Base-by-base conservation (phyloP, 768 basidiomycete species). In the Psilocybe subaeruginosa region DNA sequence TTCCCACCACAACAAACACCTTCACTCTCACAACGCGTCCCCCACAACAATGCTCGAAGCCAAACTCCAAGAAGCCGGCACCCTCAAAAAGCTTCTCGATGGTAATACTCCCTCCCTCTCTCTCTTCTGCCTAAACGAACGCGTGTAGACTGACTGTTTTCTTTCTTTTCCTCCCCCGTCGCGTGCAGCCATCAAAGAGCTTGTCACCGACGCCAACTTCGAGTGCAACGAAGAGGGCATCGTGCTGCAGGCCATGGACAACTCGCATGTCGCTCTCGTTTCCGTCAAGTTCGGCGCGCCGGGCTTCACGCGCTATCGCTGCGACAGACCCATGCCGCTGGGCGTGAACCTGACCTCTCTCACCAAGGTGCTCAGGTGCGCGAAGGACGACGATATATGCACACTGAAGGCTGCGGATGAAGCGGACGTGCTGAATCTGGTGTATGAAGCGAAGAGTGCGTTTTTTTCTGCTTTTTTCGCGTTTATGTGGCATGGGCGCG, bases 261-360 rank as follows among this genome's bases (percentile, higher is more conserved):
- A 98, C 83, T 97, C 97, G 2, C 97, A 99, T 76, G 97, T 99
- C 69, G 97, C 97, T 0, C 91, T 99, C 65, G 97, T 99, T 39
- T 80, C 93, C 7, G 94, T 98, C 50, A 23, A 23, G 23, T 23
- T 23, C 23, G 23, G 23, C 23, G 23, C 23, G 23, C 23, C 23
- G 23, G 23, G 23, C 2, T 23, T 23, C 23, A 23, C 23, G 2
- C 23, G 23, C 2, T 23, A 23, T 76, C 90, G 97, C 65, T 99
- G 97, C 72, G 97, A 99, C 76, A 86, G 95, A 4, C 92, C 96
- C 35, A 93, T 99, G 85, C 92, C 92, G 0, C 83, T 96, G 27
- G 94, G 93, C 60, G 88, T 93, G 69, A 92, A 97, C 77, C 82
- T 99, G 37, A 84, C 81, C 48, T 92, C 92, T 27, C 82, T 99